A percentile compares a stretch with the other conserved stretches of the same genome.
These are phyloP conservation scores for Boeremia exigua DNA, from an alignment of 2,329 filamentous ascomycete genomes.

Conservation along the genomic window DNA sequence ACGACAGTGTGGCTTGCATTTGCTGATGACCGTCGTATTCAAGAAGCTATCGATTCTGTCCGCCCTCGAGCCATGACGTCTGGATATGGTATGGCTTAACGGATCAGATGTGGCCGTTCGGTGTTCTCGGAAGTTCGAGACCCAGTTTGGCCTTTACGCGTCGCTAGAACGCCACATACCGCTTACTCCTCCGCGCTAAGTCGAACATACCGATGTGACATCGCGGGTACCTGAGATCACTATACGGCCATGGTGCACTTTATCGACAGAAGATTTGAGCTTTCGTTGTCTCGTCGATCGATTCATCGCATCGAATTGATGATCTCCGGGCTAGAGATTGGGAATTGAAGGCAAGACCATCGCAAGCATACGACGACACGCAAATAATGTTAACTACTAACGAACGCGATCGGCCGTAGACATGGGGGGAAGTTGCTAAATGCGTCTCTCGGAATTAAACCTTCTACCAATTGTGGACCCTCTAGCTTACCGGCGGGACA, in stretches of 20 bases:
- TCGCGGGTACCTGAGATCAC: conserved; percentile 12
- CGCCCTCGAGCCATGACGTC: conserved; percentile 9
- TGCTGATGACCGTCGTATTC: conserved; percentile 12
- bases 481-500: conserved; percentile 1
- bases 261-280: neutral
- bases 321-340: neutral
- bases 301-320: neutral
- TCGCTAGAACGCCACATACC: conserved; percentile 14
- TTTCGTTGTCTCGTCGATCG: neutral
- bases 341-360: neutral
- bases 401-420: neutral
- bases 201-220: conserved; percentile 1
- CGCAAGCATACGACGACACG: neutral
- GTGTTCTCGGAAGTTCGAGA: conserved; percentile 4
- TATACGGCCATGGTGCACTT: neutral
- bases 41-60: conserved; percentile 11
- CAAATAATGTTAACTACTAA: neutral
- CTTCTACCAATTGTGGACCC: conserved; percentile 1
- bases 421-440: neutral
- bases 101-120: conserved; percentile 4
- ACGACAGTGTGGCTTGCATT: conserved; percentile 7
- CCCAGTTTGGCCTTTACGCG: conserved; percentile 6
- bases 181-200: conserved; percentile 3
- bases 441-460: conserved; percentile 2
- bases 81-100: conserved; percentile 6